phyloP scores from a whole-genome alignment of 768 basidiomycete genomes.

The Russula sp. region DNA sequence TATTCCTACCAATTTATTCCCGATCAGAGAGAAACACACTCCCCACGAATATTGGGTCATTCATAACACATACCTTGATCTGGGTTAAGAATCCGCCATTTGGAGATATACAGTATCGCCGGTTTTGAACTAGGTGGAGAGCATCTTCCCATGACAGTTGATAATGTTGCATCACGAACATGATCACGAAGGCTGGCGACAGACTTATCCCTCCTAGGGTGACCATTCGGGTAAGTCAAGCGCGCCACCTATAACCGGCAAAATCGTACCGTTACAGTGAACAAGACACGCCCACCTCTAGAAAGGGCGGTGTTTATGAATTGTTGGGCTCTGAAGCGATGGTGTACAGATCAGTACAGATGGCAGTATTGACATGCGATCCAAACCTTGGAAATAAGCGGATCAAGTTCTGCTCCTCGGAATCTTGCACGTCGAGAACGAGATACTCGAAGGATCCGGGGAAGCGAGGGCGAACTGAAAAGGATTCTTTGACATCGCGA shows the following conservation, averaged over 20 bases:
- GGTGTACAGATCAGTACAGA: constrained; percentile 3
- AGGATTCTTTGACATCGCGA: constrained; percentile 84
- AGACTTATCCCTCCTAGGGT: constrained; percentile 76
- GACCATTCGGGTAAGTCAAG: neutral
- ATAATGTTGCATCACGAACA: constrained; percentile 89
- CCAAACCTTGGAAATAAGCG: constrained; percentile 81
- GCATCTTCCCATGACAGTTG: constrained; percentile 85
- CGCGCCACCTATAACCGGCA: neutral
- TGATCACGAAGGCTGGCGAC: constrained; percentile 85
- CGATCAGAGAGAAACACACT: constrained; percentile 6
- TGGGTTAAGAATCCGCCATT: constrained; percentile 90
- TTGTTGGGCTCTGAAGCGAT: constrained; percentile 55
- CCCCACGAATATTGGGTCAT: neutral
- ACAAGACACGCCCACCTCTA: constrained; percentile 75
- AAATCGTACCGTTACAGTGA: constrained; percentile 77
- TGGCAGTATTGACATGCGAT: neutral
- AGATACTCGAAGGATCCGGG: constrained; percentile 75
- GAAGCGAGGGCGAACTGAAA: constrained; percentile 84
- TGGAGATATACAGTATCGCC: constrained; percentile 90
- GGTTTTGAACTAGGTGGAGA: constrained; percentile 81
- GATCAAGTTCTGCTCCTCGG: constrained; percentile 93
- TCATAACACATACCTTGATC: constrained; percentile 62
- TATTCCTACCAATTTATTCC: constrained; percentile 61
- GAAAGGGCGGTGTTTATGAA: constrained; percentile 72
- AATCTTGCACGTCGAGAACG: constrained; percentile 84